These are phyloP conservation scores for Nicotiana undulata DNA, from an alignment of 257 asterid species.

Conservation along the genomic window DNA sequence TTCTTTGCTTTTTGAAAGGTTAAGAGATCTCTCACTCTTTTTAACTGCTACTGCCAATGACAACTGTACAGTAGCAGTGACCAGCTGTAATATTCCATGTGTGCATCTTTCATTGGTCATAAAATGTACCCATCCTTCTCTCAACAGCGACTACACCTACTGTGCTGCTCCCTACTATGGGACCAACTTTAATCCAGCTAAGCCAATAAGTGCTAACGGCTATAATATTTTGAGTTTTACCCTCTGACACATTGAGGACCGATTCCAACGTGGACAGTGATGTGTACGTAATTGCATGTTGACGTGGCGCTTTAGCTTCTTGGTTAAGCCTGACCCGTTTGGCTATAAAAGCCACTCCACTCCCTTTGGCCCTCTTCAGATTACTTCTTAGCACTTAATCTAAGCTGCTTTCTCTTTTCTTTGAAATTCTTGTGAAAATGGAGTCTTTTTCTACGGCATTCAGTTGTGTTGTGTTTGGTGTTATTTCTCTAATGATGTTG, in stretches of 20 bases:
- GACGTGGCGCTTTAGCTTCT: constrained; percentile 47
- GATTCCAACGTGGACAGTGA: constrained; percentile 32
- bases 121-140: constrained; percentile 19
- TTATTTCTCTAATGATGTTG: constrained; percentile 13
- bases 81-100: constrained; percentile 63
- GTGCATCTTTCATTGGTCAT: constrained; percentile 13
- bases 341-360: constrained; percentile 37
- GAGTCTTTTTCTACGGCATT: neutral
- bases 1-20: constrained; percentile 1
- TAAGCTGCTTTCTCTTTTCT: neutral
- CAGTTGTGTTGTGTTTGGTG: neutral
- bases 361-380: neutral
- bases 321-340: constrained; percentile 33
- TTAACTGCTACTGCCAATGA: constrained; percentile 34
- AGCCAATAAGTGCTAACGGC: constrained; percentile 34
- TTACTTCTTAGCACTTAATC: neutral
- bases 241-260: neutral
- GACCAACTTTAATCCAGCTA: constrained; percentile 35
- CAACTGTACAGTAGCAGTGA: constrained; percentile 38
- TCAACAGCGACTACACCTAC: constrained; percentile 46
- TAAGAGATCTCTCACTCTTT: neutral
- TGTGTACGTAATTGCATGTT: neutral
- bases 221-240: constrained; percentile 12
- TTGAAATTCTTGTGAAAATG: neutral
- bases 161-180: constrained; percentile 19